Base-by-base conservation (phyloP, 805 yeast genomes). In the Candida yuanshanica region DNA sequence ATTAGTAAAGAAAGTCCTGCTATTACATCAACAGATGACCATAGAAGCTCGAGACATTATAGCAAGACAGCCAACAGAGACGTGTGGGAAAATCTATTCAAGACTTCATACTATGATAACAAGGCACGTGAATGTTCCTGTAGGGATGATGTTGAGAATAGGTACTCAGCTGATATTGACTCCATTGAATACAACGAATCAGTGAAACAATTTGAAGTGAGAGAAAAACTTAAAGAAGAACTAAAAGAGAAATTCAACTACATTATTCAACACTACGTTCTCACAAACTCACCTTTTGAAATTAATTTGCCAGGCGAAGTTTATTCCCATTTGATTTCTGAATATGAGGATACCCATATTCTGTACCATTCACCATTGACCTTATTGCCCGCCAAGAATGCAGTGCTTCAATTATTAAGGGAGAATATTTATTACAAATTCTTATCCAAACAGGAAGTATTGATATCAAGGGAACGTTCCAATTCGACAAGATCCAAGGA, bases 241-340 rank as follows among this genome's bases (percentile, higher is more conserved):
- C 33, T 62, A 13, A 33, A 26, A 1, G 48, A 49, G 26, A 69
- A 69, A 45, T 71, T 74, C 66, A 46, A 54, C 18, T 44, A 51
- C 39, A 68, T 77, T 33, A 55, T 77, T 14, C 45, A 51, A 18
- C 56, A 50, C n/a, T 76, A 66, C 50, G 64, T 77, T 31, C 42
- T 48, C 11, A 62, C 60, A 12, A 65, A 72, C 41, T 63, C 81
- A 1, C 67, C 69, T 2, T 62, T 61, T 32, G 79, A 77, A 52
- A 65, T 77, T 44, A 77, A 76, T 53, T 47, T 77, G 20, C 70
- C 79, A 0, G 52, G 62, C 44, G 60, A 63, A 7, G 58, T 72
- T 3, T 62, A 56, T 44, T 53, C 60, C 13, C 50, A 48, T 16
- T 45, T 62, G n/a, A 42, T 59, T 10, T 20, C 33, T 10, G 69